Percentiles rank a stretch among this genome's conserved stretches.
phyloP scores from a whole-genome alignment of 768 basidiomycete genomes.

The Tylopilus sp. region DNA sequence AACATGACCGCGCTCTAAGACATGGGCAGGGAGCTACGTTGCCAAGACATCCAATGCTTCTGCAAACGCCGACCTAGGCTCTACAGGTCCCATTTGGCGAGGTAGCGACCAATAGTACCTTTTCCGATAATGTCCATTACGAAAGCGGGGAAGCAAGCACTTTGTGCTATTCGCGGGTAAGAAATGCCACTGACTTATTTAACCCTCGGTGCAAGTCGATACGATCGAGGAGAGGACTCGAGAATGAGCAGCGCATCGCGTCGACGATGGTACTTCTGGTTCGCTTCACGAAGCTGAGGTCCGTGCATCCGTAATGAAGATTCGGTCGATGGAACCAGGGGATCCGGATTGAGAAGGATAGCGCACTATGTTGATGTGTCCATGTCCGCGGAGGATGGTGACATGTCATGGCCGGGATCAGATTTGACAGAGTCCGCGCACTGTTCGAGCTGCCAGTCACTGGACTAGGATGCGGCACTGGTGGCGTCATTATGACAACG shows the following conservation, averaged over 20 bases:
- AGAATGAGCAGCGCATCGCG: background rate
- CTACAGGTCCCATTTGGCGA: slow-evolving; percentile 3
- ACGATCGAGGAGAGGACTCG: background rate
- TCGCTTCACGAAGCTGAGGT: slow-evolving; percentile 12
- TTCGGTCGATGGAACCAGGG: slow-evolving; percentile 10
- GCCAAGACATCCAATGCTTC: slow-evolving; percentile 2
- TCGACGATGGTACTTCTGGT: slow-evolving; percentile 2
- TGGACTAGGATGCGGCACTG: background rate
- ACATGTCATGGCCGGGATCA: slow-evolving; percentile 1
- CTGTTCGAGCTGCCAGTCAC: background rate
- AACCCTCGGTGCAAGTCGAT: too few relatives aligned
- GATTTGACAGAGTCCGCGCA: slow-evolving; percentile 12
- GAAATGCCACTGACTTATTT: background rate
- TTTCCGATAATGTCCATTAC: slow-evolving; percentile 7
- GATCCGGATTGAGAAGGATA: slow-evolving; percentile 13
- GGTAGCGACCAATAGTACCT: background rate
- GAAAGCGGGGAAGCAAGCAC: slow-evolving; percentile 21
- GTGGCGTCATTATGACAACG: slow-evolving; percentile 4
- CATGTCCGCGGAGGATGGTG: slow-evolving; percentile 28
- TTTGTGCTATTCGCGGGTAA: slow-evolving; percentile 18
- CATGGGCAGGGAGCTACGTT: background rate
- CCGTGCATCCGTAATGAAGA: slow-evolving; percentile 23
- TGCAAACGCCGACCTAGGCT: background rate
- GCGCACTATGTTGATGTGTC: slow-evolving; percentile 5
- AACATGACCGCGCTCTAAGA: background rate